Base-by-base conservation (phyloP, 2,329 filamentous ascomycete species). In the Apiospora rasikravindrae region DNA sequence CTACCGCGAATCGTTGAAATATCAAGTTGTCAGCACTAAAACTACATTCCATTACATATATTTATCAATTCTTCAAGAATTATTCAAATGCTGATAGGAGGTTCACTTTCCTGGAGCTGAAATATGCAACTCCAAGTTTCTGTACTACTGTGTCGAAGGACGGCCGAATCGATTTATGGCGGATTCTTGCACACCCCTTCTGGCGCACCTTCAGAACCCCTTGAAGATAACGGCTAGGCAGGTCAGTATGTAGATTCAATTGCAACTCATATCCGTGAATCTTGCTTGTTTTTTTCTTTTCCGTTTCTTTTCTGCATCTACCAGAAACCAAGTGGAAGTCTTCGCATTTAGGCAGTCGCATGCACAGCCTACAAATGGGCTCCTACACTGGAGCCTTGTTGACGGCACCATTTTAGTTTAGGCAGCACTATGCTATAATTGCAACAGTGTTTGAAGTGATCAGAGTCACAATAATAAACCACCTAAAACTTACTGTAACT, bases 341-440 rank as follows among this genome's bases (percentile, higher is more conserved):
- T 42, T 42, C 45, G 45, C 45, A 49, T n/a, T 49, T 49, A 49
- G 45, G 45, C 45, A 49, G 19, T 49, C 22, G 19, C 45, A 19
- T 26, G 49, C 49, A 37, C 33, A 24, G 57, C 57, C 22, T 24
- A n/a, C 57, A 37, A 7, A n/a, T 33, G 29, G 53, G 26, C n/a
- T 61, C 0, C 16, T 14, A 37, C 5, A 29, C 53, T 40, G 53
- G 53, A 22, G 53, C 57, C 33, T 40, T 37, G 0, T 22, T 40
- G 29, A n/a, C 40, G 7, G 13, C 22, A 40, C 57, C 33, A 40
- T 40, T 8, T 40, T n/a, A 40, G 19, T 64, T 64, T 64, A 64
- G 57, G 57, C 57, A 64, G 57, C 57, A 64, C 57, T n/a, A 10
- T 64, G 57, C 19, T 64, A 64, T n/a, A 64, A 64, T 40, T 33